Evolutionary conservation across 495 filamentous ascomycete species (phyloP).

Genomic region (Oleoguttula mirabilis): DNA sequence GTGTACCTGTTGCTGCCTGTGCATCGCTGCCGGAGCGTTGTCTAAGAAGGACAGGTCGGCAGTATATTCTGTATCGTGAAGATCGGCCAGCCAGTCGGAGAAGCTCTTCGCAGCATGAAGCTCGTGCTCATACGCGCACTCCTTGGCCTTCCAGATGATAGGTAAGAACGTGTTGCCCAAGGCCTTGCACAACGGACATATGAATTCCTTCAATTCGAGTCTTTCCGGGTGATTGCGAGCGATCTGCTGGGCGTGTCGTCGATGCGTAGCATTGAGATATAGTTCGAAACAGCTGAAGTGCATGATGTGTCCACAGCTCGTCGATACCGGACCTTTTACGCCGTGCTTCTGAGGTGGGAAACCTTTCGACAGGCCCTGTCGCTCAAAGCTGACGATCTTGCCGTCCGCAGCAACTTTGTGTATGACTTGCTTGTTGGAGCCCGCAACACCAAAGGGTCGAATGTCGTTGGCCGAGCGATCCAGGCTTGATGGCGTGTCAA

Average conservation of each 20-base stretch:
- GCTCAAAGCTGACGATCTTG: constrained; percentile 54
- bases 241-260: constrained; percentile 81
- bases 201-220: constrained; percentile 66
- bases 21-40: background rate
- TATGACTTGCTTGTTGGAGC: constrained; percentile 68
- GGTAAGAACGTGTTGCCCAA: constrained; percentile 91
- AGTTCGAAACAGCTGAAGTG: constrained; percentile 91
- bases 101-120: constrained; percentile 15
- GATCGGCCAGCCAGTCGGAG: constrained; percentile 10
- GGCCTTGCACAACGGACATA: constrained; percentile 96
- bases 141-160: constrained; percentile 88
- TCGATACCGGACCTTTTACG: constrained; percentile 67
- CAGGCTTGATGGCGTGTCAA: constrained; percentile 61
- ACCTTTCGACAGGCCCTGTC: constrained; percentile 76
- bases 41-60: constrained; percentile 8
- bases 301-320: constrained; percentile 96
- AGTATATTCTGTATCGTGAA: background rate
- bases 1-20: constrained; percentile 4
- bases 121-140: constrained; percentile 28
- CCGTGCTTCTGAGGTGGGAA: constrained; percentile 54
- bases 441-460: constrained; percentile 79
- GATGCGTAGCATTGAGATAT: constrained; percentile 67
- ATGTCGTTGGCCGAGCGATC: constrained; percentile 71
- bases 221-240: constrained; percentile 84
- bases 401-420: constrained; percentile 62